Evolutionary conservation across 345 rosid species (phyloP).

Genomic region (Pistacia integerrima): DNA sequence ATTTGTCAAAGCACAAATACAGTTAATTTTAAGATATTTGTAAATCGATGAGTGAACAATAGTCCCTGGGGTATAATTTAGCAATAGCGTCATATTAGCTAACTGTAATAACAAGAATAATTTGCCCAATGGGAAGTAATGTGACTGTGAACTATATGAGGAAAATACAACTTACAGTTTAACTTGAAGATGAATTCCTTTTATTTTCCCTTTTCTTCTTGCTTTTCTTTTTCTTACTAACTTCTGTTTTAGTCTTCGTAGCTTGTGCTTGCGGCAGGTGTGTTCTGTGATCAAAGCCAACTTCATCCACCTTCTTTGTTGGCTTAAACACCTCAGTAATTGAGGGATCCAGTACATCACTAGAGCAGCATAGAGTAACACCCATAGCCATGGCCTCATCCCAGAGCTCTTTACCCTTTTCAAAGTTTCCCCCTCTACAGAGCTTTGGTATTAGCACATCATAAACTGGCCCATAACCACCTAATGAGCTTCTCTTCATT

Average conservation of each 20-base stretch:
- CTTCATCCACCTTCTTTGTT: slow-evolving; percentile 46
- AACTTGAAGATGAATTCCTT: slow-evolving; percentile 17
- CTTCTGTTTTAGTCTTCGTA: slow-evolving; percentile 23
- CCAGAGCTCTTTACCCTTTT: slow-evolving; percentile 76
- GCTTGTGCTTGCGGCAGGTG: slow-evolving; percentile 28
- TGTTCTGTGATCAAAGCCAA: slow-evolving; percentile 31
- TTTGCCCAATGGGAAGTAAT: background rate
- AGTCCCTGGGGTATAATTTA: background rate
- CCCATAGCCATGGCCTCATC: slow-evolving; percentile 60
- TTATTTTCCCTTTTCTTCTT: slow-evolving; percentile 22
- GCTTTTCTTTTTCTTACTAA: slow-evolving; percentile 29
- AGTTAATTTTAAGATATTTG: background rate
- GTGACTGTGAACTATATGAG: no score
- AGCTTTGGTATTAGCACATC: slow-evolving; percentile 78
- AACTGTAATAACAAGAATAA: background rate
- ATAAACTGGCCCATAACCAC: slow-evolving; percentile 71
- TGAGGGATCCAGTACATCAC: slow-evolving; percentile 54
- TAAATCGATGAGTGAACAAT: background rate
- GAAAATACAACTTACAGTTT: background rate
- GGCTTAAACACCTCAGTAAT: slow-evolving; percentile 66
- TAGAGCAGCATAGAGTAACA: slow-evolving; percentile 44
- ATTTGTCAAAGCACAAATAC: background rate
- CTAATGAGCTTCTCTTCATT: slow-evolving; percentile 63
- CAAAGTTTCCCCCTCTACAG: slow-evolving; percentile 73
- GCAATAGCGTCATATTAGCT: background rate